Base-by-base conservation (phyloP, 371 early-diverging fungal genomes). In the Blakeslea trispora region DNA sequence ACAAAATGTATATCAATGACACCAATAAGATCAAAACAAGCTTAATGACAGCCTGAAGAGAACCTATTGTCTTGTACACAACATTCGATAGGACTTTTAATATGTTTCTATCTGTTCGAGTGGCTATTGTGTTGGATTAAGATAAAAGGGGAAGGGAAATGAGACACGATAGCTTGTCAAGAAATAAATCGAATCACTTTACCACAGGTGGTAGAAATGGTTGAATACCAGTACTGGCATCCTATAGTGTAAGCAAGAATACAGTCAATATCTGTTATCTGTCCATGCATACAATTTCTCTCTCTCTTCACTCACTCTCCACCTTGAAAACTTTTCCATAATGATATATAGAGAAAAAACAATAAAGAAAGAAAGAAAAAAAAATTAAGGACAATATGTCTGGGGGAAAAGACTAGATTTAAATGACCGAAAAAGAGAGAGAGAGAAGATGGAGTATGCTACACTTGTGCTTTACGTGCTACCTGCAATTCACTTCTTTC, bases 151-250 rank as follows among this genome's bases (percentile, higher is more conserved):
- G n/a, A n/a, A n/a, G n/a, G n/a, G n/a, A n/a, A n/a, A n/a, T n/a
- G n/a, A n/a, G n/a, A n/a, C n/a, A n/a, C n/a, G n/a, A n/a, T n/a
- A n/a, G n/a, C n/a, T n/a, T n/a, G n/a, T n/a, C n/a, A n/a, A n/a
- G n/a, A n/a, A n/a, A n/a, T n/a, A n/a, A n/a, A n/a, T n/a, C n/a
- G n/a, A n/a, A n/a, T n/a, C n/a, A 23, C 21, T 66, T 66, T 79
- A 85, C 88, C 67, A 90, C 83, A 11, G 91, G 91, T 46, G 90
- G 90, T 46, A 93, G 69, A 68, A 95, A 93, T 7, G 95, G 94
- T 50, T 93, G 92, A 59, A 95, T 92, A 23, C 93, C 93, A 5
- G 94, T 95, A 19, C 91, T 86, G 44, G 85, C 71, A 63, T 91
- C 91, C 88, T 88, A 73, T 21, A 45, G 31, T 22, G 17, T n/a